Conservation (phyloP, 2,329 filamentous ascomycete genomes). For the Ceratocystis destructans region DNA sequence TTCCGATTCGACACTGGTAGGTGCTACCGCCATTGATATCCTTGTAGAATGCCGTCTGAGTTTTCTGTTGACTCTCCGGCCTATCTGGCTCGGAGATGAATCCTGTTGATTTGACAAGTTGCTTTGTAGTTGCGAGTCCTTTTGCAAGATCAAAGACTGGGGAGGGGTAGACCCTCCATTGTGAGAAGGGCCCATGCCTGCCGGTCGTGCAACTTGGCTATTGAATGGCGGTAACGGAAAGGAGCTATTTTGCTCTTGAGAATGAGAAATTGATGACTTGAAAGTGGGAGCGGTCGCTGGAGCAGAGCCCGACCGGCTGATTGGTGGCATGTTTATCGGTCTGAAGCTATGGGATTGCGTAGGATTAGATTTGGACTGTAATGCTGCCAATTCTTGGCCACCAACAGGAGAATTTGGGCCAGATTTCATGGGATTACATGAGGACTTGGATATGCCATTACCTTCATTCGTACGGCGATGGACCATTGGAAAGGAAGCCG, state of each 20-base stretch:
- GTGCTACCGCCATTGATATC: not conserved
- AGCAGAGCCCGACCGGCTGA: not conserved
- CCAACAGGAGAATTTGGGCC: not conserved
- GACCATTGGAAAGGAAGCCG: not conserved
- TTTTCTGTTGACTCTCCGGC: not conserved
- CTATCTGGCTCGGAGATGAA: not conserved
- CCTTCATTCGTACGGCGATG: not conserved
- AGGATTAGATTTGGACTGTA: not conserved
- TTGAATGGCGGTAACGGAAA: not conserved
- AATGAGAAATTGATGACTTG: not conserved
- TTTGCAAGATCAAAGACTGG: not conserved
- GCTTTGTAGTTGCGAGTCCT: not conserved
- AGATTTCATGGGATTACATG: not conserved
- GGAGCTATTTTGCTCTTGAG: not conserved
- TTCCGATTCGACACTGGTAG: not conserved
- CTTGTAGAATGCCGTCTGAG: not conserved
- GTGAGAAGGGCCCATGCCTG: not conserved
- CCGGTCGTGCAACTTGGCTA: not conserved
- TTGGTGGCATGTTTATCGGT: not conserved
- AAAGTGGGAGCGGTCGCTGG: not conserved
- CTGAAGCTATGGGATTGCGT: not conserved
- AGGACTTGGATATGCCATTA: conserved; percentile 1
- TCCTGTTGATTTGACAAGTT: not conserved
- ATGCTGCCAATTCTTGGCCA: not conserved
- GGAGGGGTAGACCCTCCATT: not conserved